phyloP scores from a whole-genome alignment of 768 basidiomycete species.

The Pleurotus djamor region DNA sequence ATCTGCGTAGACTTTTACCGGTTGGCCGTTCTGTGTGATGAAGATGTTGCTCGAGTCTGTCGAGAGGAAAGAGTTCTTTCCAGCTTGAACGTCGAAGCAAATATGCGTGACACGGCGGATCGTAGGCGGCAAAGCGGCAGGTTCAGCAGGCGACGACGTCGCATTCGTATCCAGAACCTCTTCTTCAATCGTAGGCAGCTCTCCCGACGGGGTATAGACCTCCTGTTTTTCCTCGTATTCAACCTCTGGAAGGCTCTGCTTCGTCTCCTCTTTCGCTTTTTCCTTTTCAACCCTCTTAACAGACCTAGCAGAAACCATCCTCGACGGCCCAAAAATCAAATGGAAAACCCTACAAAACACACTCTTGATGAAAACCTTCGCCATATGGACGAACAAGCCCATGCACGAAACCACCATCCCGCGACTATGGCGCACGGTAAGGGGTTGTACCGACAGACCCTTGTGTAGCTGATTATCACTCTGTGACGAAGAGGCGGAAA shows the following conservation, averaged over 20 bases:
- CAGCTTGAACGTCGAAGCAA: not conserved
- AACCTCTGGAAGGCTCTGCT: not conserved
- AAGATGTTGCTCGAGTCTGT: not conserved
- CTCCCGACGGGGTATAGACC: not conserved
- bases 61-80: not conserved
- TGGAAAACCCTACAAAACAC: constrained; percentile 3
- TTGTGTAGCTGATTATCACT: not conserved
- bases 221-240: not conserved
- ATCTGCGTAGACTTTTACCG: not conserved
- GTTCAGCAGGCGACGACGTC: not conserved
- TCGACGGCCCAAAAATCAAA: not conserved
- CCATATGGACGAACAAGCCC: constrained; percentile 5
- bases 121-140: not conserved
- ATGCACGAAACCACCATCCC: constrained; percentile 1
- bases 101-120: not conserved
- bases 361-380: constrained; percentile 3
- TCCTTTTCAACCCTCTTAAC: not conserved
- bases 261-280: not conserved
- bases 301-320: too few relatives aligned
- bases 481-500: not conserved
- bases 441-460: not conserved
- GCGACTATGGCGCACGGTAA: not conserved
- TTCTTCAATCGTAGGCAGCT: not conserved
- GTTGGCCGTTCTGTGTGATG: not conserved
- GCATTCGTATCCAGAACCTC: not conserved